Evolutionary conservation across 352 stramenopile genomes (phyloP), one percentile per base, ranked within the genome.

Genomic region (Phytophthora hybrid): DNA sequence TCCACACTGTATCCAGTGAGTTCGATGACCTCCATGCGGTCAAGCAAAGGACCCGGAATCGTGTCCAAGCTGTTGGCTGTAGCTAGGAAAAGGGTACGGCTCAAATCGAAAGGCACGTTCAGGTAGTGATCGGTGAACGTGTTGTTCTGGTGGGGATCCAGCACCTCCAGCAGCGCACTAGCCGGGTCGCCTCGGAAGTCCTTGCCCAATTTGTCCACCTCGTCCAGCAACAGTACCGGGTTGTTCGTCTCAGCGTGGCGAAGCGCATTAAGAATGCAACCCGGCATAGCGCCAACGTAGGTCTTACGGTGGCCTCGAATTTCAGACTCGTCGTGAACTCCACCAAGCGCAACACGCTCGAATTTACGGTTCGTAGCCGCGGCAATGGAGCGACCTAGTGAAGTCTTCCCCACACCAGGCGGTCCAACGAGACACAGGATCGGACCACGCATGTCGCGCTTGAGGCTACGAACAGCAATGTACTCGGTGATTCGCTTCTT

Each of bases 361-460:
- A 97, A 93, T 39, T 91, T 88, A 59, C 90, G 82, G 51, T 90
- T 87, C 13, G 88, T 94, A 2, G 89, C 86, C 6, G 77, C 69
- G 21, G 90, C 89, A 63, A 97, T 92, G 10, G 88, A 95, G 63
- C 92, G 91, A 26, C 85, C 90, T 1, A 97, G 66, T 13, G 88
- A 95, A 5, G 90, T 97, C 66, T 97, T 97, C 16, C 89, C 90
- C 18, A 96, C 89, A 10, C 89, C 90, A 11, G 91, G 92, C 8
- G 93, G 92, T 1, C 92, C 91, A 9, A 97, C 80, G 14, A 98
- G 84, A 70, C 92, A 97, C 56, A 98, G 61, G 68, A 98, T 97
- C 8, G 91, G 87, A 3, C 92, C 92, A 64, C 93, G 92, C 83
- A 94, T 92, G 66, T 93, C 80, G 29, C 82, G 81, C 69, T 93